phyloP scores from a whole-genome alignment of 345 rosid genomes.

The Anacardium occidentale region DNA sequence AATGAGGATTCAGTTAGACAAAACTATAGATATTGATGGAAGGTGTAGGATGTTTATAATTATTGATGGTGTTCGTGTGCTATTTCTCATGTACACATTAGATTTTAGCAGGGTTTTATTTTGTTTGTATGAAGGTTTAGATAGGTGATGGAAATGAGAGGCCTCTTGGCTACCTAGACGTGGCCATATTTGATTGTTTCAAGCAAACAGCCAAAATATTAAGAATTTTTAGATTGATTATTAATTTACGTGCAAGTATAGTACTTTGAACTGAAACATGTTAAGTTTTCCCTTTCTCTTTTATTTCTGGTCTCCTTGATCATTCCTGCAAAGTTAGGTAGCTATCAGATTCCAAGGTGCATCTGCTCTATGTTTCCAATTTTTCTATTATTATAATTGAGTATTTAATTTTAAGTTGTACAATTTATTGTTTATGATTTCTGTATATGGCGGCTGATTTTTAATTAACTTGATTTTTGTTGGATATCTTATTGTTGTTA shows the following conservation, averaged over 20 bases:
- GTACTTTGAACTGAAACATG: background rate
- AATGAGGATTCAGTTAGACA: background rate
- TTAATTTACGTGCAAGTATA: background rate
- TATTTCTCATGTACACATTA: background rate
- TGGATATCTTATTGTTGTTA: background rate
- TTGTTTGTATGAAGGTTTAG: background rate
- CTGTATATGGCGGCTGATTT: background rate
- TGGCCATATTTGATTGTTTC: background rate
- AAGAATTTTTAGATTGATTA: background rate
- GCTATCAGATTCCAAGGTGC: background rate
- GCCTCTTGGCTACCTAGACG: background rate
- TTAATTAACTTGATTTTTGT: background rate
- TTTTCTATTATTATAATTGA: too few species aligned
- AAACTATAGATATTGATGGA: background rate
- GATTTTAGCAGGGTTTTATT: background rate
- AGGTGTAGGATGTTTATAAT: background rate
- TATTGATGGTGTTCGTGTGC: background rate
- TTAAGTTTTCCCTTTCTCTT: background rate
- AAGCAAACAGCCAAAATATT: background rate
- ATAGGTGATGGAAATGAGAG: background rate
- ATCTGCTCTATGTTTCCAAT: background rate
- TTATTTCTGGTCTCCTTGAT: background rate
- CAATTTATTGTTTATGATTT: background rate
- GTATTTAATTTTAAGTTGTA: too few species aligned
- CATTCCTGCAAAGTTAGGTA: background rate